Conservation (phyloP, 306 rosid species). For the Chamaecrista fasciculata region DNA sequence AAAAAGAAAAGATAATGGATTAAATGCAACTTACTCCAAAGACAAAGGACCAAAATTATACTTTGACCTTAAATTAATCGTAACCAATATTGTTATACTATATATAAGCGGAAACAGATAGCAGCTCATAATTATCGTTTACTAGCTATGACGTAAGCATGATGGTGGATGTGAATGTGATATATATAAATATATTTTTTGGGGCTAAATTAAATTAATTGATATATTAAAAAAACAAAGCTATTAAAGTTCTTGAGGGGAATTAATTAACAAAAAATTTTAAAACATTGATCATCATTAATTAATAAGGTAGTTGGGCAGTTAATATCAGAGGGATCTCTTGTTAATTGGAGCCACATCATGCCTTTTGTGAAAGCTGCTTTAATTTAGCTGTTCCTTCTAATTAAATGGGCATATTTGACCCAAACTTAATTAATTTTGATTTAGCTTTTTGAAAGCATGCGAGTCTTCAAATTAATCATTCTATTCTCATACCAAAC, state of each 20-base stretch:
- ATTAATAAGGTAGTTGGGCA: conserved; percentile 29
- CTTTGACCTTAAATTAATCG: no score
- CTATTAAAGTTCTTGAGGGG: not conserved
- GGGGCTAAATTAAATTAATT: not conserved
- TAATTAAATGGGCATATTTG: not conserved
- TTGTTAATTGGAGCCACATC: conserved; percentile 26
- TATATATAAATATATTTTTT: not conserved
- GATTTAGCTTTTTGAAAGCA: no score
- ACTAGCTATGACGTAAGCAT: conserved; percentile 6
- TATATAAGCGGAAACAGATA: no score
- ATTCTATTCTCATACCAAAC: no score
- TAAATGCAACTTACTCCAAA: no score
- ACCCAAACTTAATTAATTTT: no score
- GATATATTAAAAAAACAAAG: not conserved
- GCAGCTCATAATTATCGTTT: not conserved
- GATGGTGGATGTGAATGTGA: conserved; percentile 6
- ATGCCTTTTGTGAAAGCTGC: conserved; percentile 25
- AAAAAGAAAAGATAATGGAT: no score
- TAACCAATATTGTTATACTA: no score
- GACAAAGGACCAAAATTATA: no score
- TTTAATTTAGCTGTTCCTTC: conserved; percentile 30
- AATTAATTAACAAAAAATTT: not conserved
- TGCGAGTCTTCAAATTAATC: no score
- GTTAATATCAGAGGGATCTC: conserved; percentile 30
- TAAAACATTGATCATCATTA: not conserved